Base-by-base conservation (phyloP, 768 basidiomycete species). In the Macrolepiota fuliginosa region DNA sequence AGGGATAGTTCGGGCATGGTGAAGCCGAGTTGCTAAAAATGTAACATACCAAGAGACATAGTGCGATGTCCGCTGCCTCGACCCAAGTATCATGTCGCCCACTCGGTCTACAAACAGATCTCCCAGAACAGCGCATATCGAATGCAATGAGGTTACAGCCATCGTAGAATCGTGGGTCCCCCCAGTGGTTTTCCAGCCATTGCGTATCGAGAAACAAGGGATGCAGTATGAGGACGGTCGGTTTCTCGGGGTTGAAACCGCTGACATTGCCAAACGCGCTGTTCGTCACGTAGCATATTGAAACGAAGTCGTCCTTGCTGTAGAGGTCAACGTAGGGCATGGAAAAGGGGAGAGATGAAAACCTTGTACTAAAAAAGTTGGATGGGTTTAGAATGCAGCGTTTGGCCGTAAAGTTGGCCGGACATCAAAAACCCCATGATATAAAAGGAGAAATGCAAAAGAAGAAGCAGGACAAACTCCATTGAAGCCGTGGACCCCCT, bases 321-420 rank as follows among this genome's bases (percentile, higher is more conserved):
- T 83, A 74, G 61, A 91, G 68, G 69, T 90, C 86, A 69, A 91
- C 80, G 76, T 77, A 86, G 53, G 90, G 89, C 89, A 91, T 90
- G 51, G 64, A 53, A 45, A 62, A 57, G 36, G 52, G 47, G 61
- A 60, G 46, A 55, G 45, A 35, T 27, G 63, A 59, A 55, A 56
- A 47, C 67, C 63, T 68, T 56, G 65, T 63, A 12, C 12, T 49
- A 40, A 37, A 55, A 17, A 39, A 49, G 49, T 61, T 62, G 60
- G 62, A 57, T 58, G 61, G 53, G 54, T 9, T 29, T 7, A 13
- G 47, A 49, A 58, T 49, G 22, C 27, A 15, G 35, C 39, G 22
- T 15, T 32, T 40, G 54, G 47, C 22, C 47, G 12, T 19, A 24
- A 24, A 19, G n/a, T 54, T 49, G 50, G 47, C 24, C 57, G 49